These are phyloP conservation scores for Suhomyces terraborum DNA, from an alignment of 1,139 yeast species.

Conservation along the genomic window DNA sequence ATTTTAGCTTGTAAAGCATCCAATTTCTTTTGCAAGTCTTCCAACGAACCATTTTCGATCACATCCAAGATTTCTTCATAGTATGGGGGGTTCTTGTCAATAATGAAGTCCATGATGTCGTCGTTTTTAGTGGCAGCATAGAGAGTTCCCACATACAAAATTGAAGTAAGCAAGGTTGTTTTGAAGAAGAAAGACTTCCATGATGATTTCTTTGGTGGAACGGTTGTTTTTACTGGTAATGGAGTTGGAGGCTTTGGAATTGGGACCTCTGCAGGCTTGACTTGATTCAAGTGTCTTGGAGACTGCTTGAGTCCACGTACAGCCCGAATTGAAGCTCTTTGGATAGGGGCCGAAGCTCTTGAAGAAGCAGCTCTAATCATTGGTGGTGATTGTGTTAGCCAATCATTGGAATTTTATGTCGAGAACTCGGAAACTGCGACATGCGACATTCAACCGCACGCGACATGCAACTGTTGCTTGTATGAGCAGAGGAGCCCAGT, in stretches of 20 bases:
- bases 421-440: constrained; percentile 7
- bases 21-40: constrained; percentile 32
- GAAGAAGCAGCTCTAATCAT: constrained; percentile 18
- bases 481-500: no score
- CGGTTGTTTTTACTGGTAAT: constrained; percentile 8
- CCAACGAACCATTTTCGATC: constrained; percentile 41
- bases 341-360: constrained; percentile 8
- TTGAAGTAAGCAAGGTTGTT: constrained; percentile 31
- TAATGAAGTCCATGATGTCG: constrained; percentile 48
- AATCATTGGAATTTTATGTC: constrained; percentile 10
- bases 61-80: constrained; percentile 45
- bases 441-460: constrained; percentile 2
- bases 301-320: constrained; percentile 9
- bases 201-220: constrained; percentile 27
- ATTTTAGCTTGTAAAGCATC: constrained; percentile 25
- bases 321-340: constrained; percentile 7
- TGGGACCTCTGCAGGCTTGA: constrained; percentile 7
- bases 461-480: neutral
- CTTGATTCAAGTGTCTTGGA: constrained; percentile 3
- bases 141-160: constrained; percentile 43
- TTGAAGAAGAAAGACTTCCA: constrained; percentile 37
- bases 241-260: constrained; percentile 11
- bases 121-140: constrained; percentile 50
- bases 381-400: constrained; percentile 12
- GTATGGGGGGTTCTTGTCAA: constrained; percentile 49